Evolutionary conservation across 257 asterid species (phyloP), one percentile per base, ranked within the genome.

Genomic region (Solanum chiquidenum): DNA sequence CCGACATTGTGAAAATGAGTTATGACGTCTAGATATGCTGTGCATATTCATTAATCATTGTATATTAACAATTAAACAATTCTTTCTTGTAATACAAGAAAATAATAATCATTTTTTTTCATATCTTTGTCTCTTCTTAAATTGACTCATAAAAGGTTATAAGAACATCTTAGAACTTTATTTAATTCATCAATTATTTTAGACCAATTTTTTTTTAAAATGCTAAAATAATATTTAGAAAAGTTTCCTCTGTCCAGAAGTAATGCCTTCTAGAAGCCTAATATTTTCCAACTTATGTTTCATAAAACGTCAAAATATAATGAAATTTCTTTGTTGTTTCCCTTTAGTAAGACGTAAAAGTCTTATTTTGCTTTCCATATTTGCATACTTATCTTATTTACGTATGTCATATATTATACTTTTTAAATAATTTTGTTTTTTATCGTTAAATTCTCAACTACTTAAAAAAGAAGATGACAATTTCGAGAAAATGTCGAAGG

Each of bases 171-270:
- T 64, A n/a, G 18, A 64, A 64, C 14, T 9, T n/a, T 25, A 64
- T 25, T 64, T 64, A n/a, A 5, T 64, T 64, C 16, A 64, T 13
- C 7, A 20, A 34, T 73, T 4, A 34, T 34, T 20, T 72, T 73
- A 3, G 7, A 73, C 5, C 8, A 72, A 72, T 0, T 8, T 14
- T 14, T 33, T 5, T 0, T 0, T 0, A 4, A 18, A 33, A 18
- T 16, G 23, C 12, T 1, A 73, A 73, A 18, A 29, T 33, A 33
- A 1, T 72, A 34, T 73, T 73, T 18, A 20, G 25, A 34, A 18
- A 34, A 34, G 46, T 34, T 31, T 31, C n/a, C 77, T 69, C 4
- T 34, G 12, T 33, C 25, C 0, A 72, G 55, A 75, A 38, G 83
- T 12, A 76, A 23, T 38, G 58, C 13, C 37, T 77, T 77, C 84